phyloP scores from a whole-genome alignment of 768 basidiomycete genomes.

The Boletus tylopilopsis region DNA sequence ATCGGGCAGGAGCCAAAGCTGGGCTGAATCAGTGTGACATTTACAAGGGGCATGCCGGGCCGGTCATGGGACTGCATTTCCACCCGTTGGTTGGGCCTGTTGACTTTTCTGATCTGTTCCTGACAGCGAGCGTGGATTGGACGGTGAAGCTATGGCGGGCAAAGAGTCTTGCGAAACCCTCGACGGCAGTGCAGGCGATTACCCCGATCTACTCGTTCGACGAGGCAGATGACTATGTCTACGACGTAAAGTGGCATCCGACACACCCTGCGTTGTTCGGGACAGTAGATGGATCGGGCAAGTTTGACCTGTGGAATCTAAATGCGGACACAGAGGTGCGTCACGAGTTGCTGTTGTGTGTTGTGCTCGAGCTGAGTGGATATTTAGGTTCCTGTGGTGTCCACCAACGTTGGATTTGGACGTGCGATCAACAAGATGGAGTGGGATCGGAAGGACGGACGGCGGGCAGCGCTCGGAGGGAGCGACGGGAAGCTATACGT shows the following conservation, averaged over 20 bases:
- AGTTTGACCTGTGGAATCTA: conserved; percentile 97
- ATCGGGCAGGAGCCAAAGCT: conserved; percentile 94
- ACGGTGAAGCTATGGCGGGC: conserved; percentile 96
- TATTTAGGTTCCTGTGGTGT: conserved; percentile 83
- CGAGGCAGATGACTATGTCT: conserved; percentile 97
- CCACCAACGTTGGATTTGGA: conserved; percentile 72
- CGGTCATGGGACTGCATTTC: conserved; percentile 92
- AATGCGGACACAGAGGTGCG: conserved; percentile 95
- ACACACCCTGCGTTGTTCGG: conserved; percentile 93
- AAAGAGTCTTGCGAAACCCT: conserved; percentile 71
- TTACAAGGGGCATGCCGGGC: conserved; percentile 90
- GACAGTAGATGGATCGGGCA: conserved; percentile 89
- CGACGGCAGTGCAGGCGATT: conserved; percentile 51
- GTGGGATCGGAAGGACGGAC: conserved; percentile 93
- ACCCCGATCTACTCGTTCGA: conserved; percentile 90
- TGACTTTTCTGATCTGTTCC: conserved; percentile 93
- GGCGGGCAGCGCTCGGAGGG: conserved; percentile 84
- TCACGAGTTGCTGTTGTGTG: conserved; percentile 9
- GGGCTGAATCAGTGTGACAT: conserved; percentile 91
- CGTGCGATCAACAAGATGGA: conserved; percentile 92
- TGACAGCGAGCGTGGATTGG: conserved; percentile 95
- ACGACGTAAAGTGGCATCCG: conserved; percentile 98
- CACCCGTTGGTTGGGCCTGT: conserved; percentile 89
- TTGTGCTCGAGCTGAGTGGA: conserved; percentile 2
- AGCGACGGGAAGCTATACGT: conserved; percentile 92